A percentile compares a stretch with the other conserved stretches of the same genome.
phyloP scores from a whole-genome alignment of 2,329 filamentous ascomycete species.

The Emericellopsis atlantica region DNA sequence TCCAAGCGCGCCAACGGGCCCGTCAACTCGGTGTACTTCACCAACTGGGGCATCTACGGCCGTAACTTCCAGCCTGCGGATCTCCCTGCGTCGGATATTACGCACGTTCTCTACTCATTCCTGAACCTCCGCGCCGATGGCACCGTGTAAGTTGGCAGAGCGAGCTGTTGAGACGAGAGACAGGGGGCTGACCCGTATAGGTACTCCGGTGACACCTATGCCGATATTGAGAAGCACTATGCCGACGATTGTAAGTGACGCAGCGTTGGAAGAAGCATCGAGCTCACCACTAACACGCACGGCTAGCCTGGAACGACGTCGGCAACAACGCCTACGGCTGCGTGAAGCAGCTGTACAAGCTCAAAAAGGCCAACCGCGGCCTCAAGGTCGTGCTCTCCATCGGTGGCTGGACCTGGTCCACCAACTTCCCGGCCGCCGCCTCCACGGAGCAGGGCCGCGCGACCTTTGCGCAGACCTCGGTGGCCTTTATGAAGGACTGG shows the following conservation, averaged over 20 bases:
- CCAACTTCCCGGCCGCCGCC: not conserved
- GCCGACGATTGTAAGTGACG: constrained; percentile 33
- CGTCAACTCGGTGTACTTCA: constrained; percentile 30
- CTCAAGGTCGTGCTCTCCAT: constrained; percentile 72
- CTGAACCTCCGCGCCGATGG: constrained; percentile 7
- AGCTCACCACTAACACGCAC: not conserved
- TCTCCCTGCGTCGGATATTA: constrained; percentile 54
- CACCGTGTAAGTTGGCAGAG: constrained; percentile 9
- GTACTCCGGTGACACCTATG: constrained; percentile 37
- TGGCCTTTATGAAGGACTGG: constrained; percentile 57
- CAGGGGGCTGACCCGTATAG: constrained; percentile 9
- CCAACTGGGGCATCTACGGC: constrained; percentile 51
- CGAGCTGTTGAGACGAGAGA: not conserved
- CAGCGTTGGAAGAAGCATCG: not conserved
- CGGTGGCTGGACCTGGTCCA: constrained; percentile 59
- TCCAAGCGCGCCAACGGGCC: constrained; percentile 10
- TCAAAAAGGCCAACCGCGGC: constrained; percentile 65
- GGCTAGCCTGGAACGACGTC: constrained; percentile 33
- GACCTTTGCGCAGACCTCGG: constrained; percentile 55
- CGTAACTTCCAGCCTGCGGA: constrained; percentile 58
- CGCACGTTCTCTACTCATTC: constrained; percentile 53
- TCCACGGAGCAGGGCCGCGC: constrained; percentile 47
- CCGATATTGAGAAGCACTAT: constrained; percentile 54
- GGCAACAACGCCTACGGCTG: constrained; percentile 63
- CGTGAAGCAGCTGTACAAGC: constrained; percentile 62